Base-by-base conservation (phyloP, 768 basidiomycete genomes). In the Lyophyllum atratum region DNA sequence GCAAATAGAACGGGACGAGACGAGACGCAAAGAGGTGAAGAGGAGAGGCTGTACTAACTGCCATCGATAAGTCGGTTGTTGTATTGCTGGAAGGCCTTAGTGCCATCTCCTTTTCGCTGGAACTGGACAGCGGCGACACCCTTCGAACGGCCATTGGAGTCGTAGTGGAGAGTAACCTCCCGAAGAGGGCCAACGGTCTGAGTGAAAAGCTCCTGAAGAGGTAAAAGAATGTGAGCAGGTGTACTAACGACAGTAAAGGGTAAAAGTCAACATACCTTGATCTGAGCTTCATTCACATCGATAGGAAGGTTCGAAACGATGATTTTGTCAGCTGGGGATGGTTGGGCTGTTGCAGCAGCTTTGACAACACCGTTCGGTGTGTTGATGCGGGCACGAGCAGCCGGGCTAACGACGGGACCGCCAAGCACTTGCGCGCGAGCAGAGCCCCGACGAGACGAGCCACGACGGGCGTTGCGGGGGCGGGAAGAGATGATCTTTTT, bases 21-120 rank as follows among this genome's bases (percentile, higher is more conserved):
- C 65, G 72, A 73, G 68, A 76, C 65, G 72, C 70, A 72, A 73
- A 73, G 71, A 72, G 68, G 71, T 70, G 64, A 68, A 64, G 70
- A 74, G 71, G 73, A 75, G 76, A 80, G 81, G 77, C 79, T 85
- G 83, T 91, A 98, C 97, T 94, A 91, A 99, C 97, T 97, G 81
- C 95, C 94, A 89, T 99, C 97, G 86, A 99, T 95, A 78, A 98
- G 90, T 72, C 97, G 90, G 79, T 92, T 93, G 84, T 99, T 93
- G 81, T 98, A 99, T 63, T 92, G 85, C 66, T 90, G 83, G 74
- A 87, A 95, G 2, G 97, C 97, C 81, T 89, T 93, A 70, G 86
- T 86, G 56, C 89, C 97, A 68, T 95, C 93, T 56, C 94, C 95
- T 68, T 87, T 89, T 67, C 83, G 85, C 65, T 80, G 78, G 82